These are phyloP conservation scores for Tardiomyces depauwii DNA, from an alignment of 1,139 yeast genomes.

Conservation along the genomic window DNA sequence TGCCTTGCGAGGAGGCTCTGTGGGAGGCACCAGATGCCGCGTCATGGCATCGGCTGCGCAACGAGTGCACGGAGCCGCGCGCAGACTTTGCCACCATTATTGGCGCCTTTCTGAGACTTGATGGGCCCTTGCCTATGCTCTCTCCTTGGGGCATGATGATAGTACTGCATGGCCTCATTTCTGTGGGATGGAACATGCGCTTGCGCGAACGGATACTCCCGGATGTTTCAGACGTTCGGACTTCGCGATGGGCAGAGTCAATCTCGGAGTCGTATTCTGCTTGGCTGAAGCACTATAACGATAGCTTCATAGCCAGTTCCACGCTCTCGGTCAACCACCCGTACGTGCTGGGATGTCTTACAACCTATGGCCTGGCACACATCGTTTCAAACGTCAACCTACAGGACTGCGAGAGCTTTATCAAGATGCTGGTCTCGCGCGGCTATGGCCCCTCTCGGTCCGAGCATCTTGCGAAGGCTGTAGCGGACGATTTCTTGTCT, in stretches of 20 bases:
- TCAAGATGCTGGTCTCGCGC: conserved; percentile 6
- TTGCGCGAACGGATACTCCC: conserved; percentile 13
- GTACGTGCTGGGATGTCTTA: conserved; percentile 16
- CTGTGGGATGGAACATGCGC: conserved; percentile 17
- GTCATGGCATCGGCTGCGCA: conserved; percentile 9
- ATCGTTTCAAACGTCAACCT: conserved; percentile 12
- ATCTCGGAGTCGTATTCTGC: conserved; percentile 15
- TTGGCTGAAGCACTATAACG: conserved; percentile 16
- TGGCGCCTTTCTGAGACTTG: conserved; percentile 12
- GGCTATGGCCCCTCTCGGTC: conserved; percentile 1
- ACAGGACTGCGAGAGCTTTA: conserved; percentile 10
- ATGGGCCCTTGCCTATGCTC: conserved; percentile 8
- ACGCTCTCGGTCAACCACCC: conserved; percentile 16
- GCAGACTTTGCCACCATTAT: conserved; percentile 14
- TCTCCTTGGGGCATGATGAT: conserved; percentile 21
- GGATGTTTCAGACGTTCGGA: conserved; percentile 5
- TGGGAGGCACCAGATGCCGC: conserved; percentile 17
- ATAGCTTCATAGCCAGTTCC: conserved; percentile 14
- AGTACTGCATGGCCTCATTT: conserved; percentile 16
- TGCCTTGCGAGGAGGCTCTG: conserved; percentile 17
- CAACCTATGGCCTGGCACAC: conserved; percentile 18
- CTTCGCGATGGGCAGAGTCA: conserved; percentile 10
- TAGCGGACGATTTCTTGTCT: conserved; percentile 2
- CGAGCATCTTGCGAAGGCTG: conserved; percentile 4
- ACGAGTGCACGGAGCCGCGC: conserved; percentile 9